A percentile compares a stretch with the other conserved stretches of the same genome.
phyloP scores from a whole-genome alignment of 176 grass and related monocot species.

The Aegilops bicornis region DNA sequence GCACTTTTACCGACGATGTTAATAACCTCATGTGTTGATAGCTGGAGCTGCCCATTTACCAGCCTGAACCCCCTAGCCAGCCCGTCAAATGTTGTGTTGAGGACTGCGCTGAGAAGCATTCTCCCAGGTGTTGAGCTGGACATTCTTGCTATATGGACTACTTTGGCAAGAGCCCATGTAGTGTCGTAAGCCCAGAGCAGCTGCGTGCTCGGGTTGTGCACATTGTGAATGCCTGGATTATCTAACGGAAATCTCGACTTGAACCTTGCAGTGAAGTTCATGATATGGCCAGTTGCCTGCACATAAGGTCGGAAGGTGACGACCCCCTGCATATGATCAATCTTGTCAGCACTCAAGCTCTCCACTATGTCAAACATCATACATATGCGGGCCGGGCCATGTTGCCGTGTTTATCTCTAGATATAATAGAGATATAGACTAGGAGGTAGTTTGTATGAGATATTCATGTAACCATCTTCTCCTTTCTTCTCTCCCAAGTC shows the following conservation, averaged over 20 bases:
- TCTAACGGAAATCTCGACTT: slow-evolving; percentile 10
- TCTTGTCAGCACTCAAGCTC: not conserved
- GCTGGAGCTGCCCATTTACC: slow-evolving; percentile 35
- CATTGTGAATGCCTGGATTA: not conserved
- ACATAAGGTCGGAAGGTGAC: slow-evolving; percentile 42
- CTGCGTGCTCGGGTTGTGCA: not conserved
- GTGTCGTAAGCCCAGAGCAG: slow-evolving; percentile 51
- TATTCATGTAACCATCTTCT: no score
- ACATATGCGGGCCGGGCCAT: no score
- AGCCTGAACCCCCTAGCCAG: slow-evolving; percentile 53
- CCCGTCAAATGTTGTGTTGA: slow-evolving; percentile 43
- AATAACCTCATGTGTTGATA: slow-evolving; percentile 42
- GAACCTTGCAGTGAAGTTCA: slow-evolving; percentile 35
- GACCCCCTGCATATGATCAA: slow-evolving; percentile 48
- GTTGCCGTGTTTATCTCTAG: no score
- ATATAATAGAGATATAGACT: no score
- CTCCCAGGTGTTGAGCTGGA: slow-evolving; percentile 16
- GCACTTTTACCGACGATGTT: slow-evolving; percentile 38
- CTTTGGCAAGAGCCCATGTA: slow-evolving; percentile 38
- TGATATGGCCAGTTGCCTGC: not conserved
- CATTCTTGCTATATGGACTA: not conserved
- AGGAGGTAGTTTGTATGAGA: no score
- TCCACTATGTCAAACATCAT: no score
- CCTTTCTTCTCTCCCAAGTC: no score
- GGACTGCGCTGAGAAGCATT: slow-evolving; percentile 40